A percentile compares a stretch with the other conserved stretches of the same genome.
Evolutionary conservation across 2,329 filamentous ascomycete genomes (phyloP).

Genomic region (Trichoderma koningiopsis): DNA sequence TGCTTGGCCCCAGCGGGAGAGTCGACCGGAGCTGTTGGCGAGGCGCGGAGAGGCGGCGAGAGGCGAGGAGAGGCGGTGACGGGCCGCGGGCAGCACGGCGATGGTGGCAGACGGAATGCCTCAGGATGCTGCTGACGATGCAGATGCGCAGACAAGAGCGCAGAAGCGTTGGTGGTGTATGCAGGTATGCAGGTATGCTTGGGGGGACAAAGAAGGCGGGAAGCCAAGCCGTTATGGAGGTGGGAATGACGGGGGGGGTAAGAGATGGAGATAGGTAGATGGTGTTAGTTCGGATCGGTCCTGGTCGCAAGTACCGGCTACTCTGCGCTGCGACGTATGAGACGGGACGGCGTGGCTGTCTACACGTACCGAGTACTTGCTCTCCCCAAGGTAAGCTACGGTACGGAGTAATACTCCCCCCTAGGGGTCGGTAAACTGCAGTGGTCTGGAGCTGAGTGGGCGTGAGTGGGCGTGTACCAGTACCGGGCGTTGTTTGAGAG

Average conservation of each 20-base stretch:
- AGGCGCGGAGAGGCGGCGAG: background rate
- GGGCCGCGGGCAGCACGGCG: background rate
- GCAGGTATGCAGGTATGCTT: background rate
- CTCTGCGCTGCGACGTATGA: background rate
- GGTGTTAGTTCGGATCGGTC: conserved; percentile 7
- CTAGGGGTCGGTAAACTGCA: background rate
- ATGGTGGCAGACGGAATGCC: background rate
- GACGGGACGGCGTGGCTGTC: background rate
- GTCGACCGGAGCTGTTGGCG: background rate
- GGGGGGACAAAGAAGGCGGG: conserved; percentile 15
- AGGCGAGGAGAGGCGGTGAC: conserved; percentile 15
- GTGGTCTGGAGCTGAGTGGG: background rate
- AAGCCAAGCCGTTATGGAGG: conserved; percentile 21
- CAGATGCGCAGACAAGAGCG: conserved; percentile 4
- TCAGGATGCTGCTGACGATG: conserved; percentile 5
- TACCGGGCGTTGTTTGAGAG: background rate
- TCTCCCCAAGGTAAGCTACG: background rate
- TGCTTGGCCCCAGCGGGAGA: background rate
- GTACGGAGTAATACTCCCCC: conserved; percentile 1
- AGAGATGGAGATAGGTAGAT: conserved; percentile 12
- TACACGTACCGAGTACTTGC: background rate
- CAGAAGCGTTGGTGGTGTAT: conserved; percentile 1
- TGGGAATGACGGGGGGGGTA: conserved; percentile 15
- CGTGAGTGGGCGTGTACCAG: background rate
- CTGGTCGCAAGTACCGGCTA: background rate